Evolutionary conservation across 257 asterid genomes (phyloP).

Genomic region (Salvia hispanica): DNA sequence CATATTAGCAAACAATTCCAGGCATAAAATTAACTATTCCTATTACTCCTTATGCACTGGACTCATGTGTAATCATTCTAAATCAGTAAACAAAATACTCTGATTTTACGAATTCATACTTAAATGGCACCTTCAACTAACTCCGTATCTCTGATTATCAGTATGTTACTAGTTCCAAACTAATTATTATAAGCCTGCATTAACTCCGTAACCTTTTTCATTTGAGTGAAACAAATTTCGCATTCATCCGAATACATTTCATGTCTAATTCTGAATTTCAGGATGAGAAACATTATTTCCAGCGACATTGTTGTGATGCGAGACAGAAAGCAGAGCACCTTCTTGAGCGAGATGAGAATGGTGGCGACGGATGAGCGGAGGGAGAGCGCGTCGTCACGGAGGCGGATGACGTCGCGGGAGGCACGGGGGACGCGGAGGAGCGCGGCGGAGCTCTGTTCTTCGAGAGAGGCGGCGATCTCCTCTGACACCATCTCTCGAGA

Average conservation of each 20-base stretch:
- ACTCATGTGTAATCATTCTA: constrained; percentile 4
- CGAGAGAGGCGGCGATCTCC: constrained; percentile 94
- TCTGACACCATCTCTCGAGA: constrained; percentile 94
- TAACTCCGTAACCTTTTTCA: background rate
- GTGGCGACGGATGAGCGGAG: constrained; percentile 89
- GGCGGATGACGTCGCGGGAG: constrained; percentile 84
- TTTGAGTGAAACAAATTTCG: constrained; percentile 11
- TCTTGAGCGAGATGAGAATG: constrained; percentile 71
- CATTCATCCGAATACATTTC: constrained; percentile 8
- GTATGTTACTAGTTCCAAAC: background rate
- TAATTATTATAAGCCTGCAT: constrained; percentile 6
- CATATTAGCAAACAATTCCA: constrained; percentile 5
- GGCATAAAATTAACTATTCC: background rate
- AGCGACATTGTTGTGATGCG: constrained; percentile 4
- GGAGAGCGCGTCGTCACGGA: constrained; percentile 84
- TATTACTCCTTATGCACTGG: background rate
- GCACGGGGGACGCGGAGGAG: constrained; percentile 96
- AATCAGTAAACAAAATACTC: constrained; percentile 17
- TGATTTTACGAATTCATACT: constrained; percentile 17
- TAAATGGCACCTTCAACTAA: constrained; percentile 21
- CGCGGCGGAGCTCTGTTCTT: constrained; percentile 91
- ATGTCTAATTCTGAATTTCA: constrained; percentile 1
- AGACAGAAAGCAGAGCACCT: constrained; percentile 44
- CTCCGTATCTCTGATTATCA: constrained; percentile 13
- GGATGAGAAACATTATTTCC: constrained; percentile 1